These are phyloP conservation scores for Aspergillus costaricaensis DNA, from an alignment of 2,329 filamentous ascomycete species.

Conservation along the genomic window DNA sequence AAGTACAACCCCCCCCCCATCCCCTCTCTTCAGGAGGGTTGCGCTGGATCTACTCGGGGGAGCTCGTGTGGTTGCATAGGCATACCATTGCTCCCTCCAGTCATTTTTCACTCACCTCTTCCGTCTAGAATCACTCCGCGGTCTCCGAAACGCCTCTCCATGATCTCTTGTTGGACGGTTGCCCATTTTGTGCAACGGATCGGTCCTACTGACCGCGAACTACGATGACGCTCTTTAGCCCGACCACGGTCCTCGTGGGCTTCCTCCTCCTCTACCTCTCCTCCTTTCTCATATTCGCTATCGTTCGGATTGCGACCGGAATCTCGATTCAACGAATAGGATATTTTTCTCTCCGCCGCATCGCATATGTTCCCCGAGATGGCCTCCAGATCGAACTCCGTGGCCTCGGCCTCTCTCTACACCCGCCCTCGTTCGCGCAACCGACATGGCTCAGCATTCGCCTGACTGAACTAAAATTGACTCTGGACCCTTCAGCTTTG, in stretches of 20 bases:
- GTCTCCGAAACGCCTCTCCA: conserved; percentile 17
- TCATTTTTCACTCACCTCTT: background rate
- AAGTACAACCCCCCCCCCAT: background rate
- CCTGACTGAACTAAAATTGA: conserved; percentile 80
- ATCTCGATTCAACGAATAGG: conserved; percentile 95
- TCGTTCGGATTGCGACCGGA: conserved; percentile 88
- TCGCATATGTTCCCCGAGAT: conserved; percentile 86
- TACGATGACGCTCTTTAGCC: conserved; percentile 53
- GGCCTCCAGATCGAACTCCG: conserved; percentile 87
- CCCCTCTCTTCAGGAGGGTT: conserved; percentile 3
- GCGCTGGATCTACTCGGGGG: background rate
- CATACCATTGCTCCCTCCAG: conserved; percentile 1
- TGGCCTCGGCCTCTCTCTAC: conserved; percentile 81
- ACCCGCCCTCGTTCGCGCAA: conserved; percentile 93
- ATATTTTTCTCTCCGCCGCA: conserved; percentile 85
- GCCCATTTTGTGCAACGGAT: conserved; percentile 27
- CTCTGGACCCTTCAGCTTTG: conserved; percentile 72
- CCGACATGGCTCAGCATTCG: conserved; percentile 95
- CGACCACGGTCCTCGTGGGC: conserved; percentile 84
- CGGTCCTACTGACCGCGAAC: conserved; percentile 36
- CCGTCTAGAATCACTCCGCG: conserved; percentile 1
- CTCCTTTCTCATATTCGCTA: conserved; percentile 90
- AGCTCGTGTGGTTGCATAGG: background rate
- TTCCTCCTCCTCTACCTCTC: conserved; percentile 83
- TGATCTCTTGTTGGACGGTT: conserved; percentile 22